Base-by-base conservation (phyloP, 2,329 filamentous ascomycete genomes). In the Sporothrix protearum region DNA sequence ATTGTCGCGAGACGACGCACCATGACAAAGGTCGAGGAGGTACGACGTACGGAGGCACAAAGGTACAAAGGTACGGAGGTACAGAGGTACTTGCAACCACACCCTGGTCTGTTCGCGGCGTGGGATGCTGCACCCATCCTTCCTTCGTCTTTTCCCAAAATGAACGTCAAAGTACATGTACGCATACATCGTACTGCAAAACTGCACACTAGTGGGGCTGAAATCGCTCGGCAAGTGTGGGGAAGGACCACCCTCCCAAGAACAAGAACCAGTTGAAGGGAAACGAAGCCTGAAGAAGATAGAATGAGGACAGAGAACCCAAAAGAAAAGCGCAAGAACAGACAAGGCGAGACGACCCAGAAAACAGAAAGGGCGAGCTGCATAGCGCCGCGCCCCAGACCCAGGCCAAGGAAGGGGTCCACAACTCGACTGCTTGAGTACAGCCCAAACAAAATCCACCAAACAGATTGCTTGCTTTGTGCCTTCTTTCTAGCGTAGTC, bases 131-230 rank as follows among this genome's bases (percentile, higher is more conserved):
- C 63, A 25, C 42, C 42, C 42, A 33, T 47, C 28, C 42, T 25
- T 67, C 63, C 28, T 33, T 66, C 61, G 39, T 64, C 9, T 57
- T 22, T n/a, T 42, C 19, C 57, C 33, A 61, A 61, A 39, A 42
- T 10, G 6, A 22, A 25, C 42, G n/a, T n/a, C n/a, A n/a, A n/a
- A n/a, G n/a, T n/a, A n/a, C n/a, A n/a, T n/a, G n/a, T n/a, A n/a
- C n/a, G n/a, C n/a, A n/a, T n/a, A n/a, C n/a, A n/a, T n/a, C n/a
- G n/a, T 25, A 49, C 39, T 49, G 42, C 61, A 66, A 39, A 45
- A 47, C 63, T 66, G 63, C 63, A 49, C 16, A 53, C 64, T 42
- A 42, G 66, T 68, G 66, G 66, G 66, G 66, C 66, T 68, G 64
- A 36, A 25, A 53, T 68, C 64, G 30, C 8, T 68, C 49, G 66